A percentile compares a stretch with the other conserved stretches of the same genome.
These are phyloP conservation scores for Pyricularia grisea DNA, from an alignment of 2,329 filamentous ascomycete species.

Conservation along the genomic window DNA sequence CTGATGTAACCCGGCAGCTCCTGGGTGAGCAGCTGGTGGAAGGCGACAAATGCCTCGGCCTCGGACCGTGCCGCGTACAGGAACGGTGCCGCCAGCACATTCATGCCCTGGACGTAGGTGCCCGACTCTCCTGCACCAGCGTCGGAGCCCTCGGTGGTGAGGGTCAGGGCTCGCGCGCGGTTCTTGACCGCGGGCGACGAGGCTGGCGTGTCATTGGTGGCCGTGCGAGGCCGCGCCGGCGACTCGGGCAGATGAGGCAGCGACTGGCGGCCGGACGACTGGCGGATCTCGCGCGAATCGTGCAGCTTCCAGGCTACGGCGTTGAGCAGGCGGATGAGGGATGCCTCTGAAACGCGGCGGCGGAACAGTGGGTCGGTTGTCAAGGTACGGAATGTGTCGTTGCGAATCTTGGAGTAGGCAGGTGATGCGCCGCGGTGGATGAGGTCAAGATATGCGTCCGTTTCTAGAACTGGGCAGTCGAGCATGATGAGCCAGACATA, in stretches of 20 bases:
- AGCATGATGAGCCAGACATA: slow-evolving; percentile 95
- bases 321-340: slow-evolving; percentile 86
- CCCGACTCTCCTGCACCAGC: slow-evolving; percentile 56
- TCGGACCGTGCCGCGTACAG: slow-evolving; percentile 91
- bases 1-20: slow-evolving; percentile 92
- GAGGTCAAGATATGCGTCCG: slow-evolving; percentile 80
- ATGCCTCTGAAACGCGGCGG: slow-evolving; percentile 89
- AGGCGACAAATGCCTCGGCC: slow-evolving; percentile 86
- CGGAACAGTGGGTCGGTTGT: slow-evolving; percentile 97
- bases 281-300: slow-evolving; percentile 51
- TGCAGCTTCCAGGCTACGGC: slow-evolving; percentile 90
- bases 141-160: slow-evolving; percentile 57
- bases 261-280: slow-evolving; percentile 13
- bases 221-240: slow-evolving; percentile 31
- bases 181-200: slow-evolving; percentile 36
- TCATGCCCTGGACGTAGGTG: slow-evolving; percentile 98
- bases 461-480: slow-evolving; percentile 74
- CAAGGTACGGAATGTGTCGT: slow-evolving; percentile 94
- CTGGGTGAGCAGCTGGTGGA: slow-evolving; percentile 75
- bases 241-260: slow-evolving; percentile 12
- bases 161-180: slow-evolving; percentile 45
- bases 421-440: slow-evolving; percentile 91
- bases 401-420: slow-evolving; percentile 93
- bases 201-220: slow-evolving; percentile 33
- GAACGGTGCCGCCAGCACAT: slow-evolving; percentile 91